Evolutionary conservation across 306 rosid species (phyloP), one percentile per base, ranked within the genome.

Genomic region (Malus asiatica): DNA sequence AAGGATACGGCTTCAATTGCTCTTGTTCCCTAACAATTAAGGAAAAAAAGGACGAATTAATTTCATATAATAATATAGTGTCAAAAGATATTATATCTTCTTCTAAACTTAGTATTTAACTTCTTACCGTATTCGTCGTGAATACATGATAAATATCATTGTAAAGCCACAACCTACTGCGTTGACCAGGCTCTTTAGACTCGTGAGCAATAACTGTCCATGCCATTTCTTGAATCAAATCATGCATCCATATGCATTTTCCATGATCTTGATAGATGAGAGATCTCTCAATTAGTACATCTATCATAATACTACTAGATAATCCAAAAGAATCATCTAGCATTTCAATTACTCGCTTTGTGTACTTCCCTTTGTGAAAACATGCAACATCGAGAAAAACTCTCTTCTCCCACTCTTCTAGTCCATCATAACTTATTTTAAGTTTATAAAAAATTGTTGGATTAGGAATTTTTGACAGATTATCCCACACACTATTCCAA

Each of bases 241-340:
- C 57, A 51, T 87, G 89, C 82, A 87, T 78, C 4, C 8, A 33
- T 4, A 76, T 13, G 0, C 32, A 33, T 33, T 33, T 33, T 1
- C 0, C 8, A 1, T 5, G 38, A 33, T 20, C 1, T 22, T 69
- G 29, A 15, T 18, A 1, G n/a, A 20, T 4, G 2, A 10, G 77
- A 40, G 86, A 88, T 70, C 79, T 84, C 69, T 86, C 84, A 51
- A 35, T 35, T 6, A 35, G 38, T 35, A 5, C 8, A 35, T 35
- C 38, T 6, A 35, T 6, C 8, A 35, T 35, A 6, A 0, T 6
- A 1, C 38, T 35, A 35, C 38, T 35, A 35, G 38, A 35, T 0
- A 35, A 0, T 35, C 38, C 8, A 5, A 35, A 35, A 6, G 38
- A 35, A 35, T 0, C 1, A 35, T 35, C 38, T 35, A 35, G 38